Percentiles rank a stretch among this genome's conserved stretches.
phyloP scores from a whole-genome alignment of 805 yeast species.

The Barnettozyma siamensis region DNA sequence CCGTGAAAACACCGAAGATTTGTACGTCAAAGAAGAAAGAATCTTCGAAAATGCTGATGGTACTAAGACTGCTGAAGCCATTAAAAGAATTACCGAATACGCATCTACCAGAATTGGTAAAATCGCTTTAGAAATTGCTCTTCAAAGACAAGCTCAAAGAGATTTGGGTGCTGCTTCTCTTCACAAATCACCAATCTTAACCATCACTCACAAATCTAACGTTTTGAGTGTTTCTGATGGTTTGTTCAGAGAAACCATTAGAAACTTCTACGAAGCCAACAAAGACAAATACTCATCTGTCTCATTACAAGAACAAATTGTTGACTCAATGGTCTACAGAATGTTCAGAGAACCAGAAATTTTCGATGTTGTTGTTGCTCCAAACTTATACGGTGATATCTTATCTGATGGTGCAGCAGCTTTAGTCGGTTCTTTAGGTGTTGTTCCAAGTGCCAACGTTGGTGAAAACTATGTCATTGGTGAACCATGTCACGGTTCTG shows the following conservation, averaged over 20 bases:
- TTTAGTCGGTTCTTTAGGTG: conserved; percentile 93
- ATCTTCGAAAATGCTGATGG: conserved; percentile 73
- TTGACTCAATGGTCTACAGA: conserved; percentile 98
- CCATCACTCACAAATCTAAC: conserved; percentile 95
- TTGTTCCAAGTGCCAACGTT: conserved; percentile 96
- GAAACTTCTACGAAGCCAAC: conserved; percentile 42
- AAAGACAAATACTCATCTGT: conserved; percentile 53
- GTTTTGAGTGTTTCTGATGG: conserved; percentile 93
- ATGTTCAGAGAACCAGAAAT: conserved; percentile 98
- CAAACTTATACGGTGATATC: conserved; percentile 96
- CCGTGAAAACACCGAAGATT: conserved; percentile 97
- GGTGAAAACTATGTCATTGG: conserved; percentile 96
- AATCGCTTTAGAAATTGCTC: conserved; percentile 88
- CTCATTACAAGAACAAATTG: conserved; percentile 88
- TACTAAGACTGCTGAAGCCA: conserved; percentile 91
- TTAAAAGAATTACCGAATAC: conserved; percentile 86
- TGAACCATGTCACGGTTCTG: conserved; percentile 99
- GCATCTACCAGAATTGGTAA: conserved; percentile 85
- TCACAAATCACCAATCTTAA: conserved; percentile 55
- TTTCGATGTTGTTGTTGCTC: conserved; percentile 97
- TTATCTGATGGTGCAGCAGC: conserved; percentile 98
- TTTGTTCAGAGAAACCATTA: conserved; percentile 81
- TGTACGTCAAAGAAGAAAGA: conserved; percentile 90
- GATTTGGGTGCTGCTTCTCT: conserved; percentile 51
- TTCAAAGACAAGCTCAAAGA: conserved; percentile 81